Conservation (phyloP, 2,329 filamentous ascomycete species). For the Onygenales sp. region DNA sequence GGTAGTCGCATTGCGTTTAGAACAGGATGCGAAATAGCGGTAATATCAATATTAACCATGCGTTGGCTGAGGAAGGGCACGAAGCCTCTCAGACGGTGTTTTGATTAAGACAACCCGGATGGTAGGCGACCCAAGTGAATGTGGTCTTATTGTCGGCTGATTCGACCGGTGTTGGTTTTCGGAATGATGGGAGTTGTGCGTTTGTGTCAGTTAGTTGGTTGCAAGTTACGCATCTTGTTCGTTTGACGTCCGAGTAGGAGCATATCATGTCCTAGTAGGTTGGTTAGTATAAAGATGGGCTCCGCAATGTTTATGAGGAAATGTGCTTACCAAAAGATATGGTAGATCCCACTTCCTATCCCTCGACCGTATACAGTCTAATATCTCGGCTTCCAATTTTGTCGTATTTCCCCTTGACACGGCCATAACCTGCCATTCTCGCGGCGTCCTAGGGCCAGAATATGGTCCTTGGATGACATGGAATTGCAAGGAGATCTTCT, state of each 20-base stretch:
- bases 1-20: too few relatives aligned
- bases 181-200: constrained; percentile 32
- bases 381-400: constrained; percentile 26
- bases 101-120: constrained; percentile 18
- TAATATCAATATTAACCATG: too few relatives aligned
- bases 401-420: constrained; percentile 17
- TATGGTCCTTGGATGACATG: constrained; percentile 18
- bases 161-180: constrained; percentile 17
- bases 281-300: background rate
- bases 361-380: constrained; percentile 26
- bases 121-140: constrained; percentile 26
- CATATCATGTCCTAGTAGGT: constrained; percentile 30
- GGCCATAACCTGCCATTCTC: constrained; percentile 25
- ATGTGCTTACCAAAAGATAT: constrained; percentile 26
- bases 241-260: constrained; percentile 32
- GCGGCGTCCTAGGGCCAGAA: constrained; percentile 9
- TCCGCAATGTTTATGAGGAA: constrained; percentile 3
- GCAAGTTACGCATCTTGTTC: constrained; percentile 30
- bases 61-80: too few relatives aligned
- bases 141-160: constrained; percentile 11
- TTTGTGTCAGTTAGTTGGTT: constrained; percentile 25
- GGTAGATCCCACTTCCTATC: constrained; percentile 29
- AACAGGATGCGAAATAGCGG: too few relatives aligned
- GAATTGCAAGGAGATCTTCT: constrained; percentile 26
- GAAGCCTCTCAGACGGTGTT: too few relatives aligned